Base-by-base conservation (phyloP, 2,329 filamentous ascomycete species). In the Phyllosticta capitalensis region DNA sequence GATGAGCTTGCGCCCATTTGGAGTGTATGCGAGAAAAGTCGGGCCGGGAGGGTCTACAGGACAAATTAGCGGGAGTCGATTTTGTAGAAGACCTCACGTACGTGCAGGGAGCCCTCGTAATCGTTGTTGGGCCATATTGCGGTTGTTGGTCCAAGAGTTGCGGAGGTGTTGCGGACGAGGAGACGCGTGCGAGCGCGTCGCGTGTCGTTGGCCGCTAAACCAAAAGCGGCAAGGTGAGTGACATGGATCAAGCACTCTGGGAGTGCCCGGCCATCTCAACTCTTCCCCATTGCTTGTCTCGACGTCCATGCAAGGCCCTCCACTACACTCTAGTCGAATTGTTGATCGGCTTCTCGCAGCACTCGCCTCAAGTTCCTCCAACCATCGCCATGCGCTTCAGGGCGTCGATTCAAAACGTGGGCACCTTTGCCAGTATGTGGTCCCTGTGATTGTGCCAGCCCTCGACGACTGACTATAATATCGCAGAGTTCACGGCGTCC, bases 1-100 rank as follows among this genome's bases (percentile, higher is more conserved):
- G 65, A 97, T 84, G 61, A 99, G 81, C 67, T 88, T 89, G 65
- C 82, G 83, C 63, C 95, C 94, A 72, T 95, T 86, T 6, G 90
- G 89, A 0, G 92, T 96, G 75, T 97, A 97, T 64, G 88, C 83
- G 65, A 95, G 85, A 66, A 86, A 91, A 2, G 95, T 97, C 60
- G 85, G 84, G 64, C 95, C 95, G 58, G 89, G 86, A 2, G 90
- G 92, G 74, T 99, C 84, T 86, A 60, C 24, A 53, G 54, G 24
- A 51, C 49, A 53, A 61, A 5, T 38, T 17, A n/a, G 24, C 4
- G 24, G 4, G 24, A 26, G 24, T 26, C 7, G 24, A 1, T 9
- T 51, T 10, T 20, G 33, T 26, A n/a, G 12, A 6, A 14, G 7
- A 2, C 1, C 5, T 12, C 19, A 5, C 3, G 2, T 20, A 71